Evolutionary conservation across 2,329 filamentous ascomycete genomes (phyloP), one percentile per base, ranked within the genome.

Genomic region (Colletotrichum scovillei): DNA sequence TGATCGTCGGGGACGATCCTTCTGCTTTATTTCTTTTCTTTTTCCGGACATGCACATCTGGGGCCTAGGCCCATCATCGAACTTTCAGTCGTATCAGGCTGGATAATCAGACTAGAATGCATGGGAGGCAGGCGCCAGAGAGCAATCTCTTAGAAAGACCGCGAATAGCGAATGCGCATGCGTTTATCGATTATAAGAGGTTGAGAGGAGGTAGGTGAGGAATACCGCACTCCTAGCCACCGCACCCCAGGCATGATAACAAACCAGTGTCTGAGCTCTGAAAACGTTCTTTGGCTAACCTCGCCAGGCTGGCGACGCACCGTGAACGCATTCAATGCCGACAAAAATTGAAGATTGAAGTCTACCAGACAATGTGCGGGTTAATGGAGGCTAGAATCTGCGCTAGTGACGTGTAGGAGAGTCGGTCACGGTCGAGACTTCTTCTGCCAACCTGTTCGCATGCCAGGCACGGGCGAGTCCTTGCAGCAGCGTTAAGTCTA

Each of bases 401-500:
- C 12, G 22, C 19, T 9, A 9, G 58, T 63, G 58, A 58, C 64
- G 57, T 42, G 57, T 38, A 52, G 30, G 38, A 42, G 55, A 42
- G 55, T 49, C 24, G 42, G 55, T 16, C 26, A 46, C 53, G 26
- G 55, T 35, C 56, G 57, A 62, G 42, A 28, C 19, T 55, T 52
- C 9, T 56, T 22, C 28, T 46, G 14, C 11, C 16, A 57, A 14
- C 30, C 32, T 49, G 6, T 38, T 56, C 35, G 38, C 58, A 68
- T 68, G 69, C 69, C 64, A 63, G 69, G 35, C 57, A 72, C 63
- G 14, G 28, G 9, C 24, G 42, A 30, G 22, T 66, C 30, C 42
- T 72, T 52, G 63, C 63, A 67, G 69, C 63, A 16, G 52, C 42
- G 38, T 52, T 26, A 38, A 32, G 49, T 58, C 64, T 38, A 58